Evolutionary conservation across 106 monocot genomes (phyloP), one percentile per base, ranked within the genome.

Genomic region (Alisma plantagoaquatica): DNA sequence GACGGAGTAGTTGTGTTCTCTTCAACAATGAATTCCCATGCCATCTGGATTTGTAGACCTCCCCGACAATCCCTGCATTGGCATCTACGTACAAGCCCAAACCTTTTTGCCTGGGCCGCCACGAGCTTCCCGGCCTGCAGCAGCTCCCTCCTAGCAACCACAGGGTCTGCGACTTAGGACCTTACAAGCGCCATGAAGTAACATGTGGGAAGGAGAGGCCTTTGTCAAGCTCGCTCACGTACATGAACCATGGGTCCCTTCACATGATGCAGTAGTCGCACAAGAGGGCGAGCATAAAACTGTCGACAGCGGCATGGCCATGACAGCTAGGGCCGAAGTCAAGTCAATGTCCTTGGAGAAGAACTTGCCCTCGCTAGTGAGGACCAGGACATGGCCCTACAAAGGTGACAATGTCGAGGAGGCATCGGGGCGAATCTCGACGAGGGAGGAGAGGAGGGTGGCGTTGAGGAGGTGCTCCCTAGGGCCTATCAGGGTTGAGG

Each of bases 301-400:
- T 81, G 43, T 74, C 81, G 43, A 75, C 77, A 29, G 81, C 74
- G 28, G 75, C 74, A 59, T 75, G 81, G 58, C 81, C 77, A 65
- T 60, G 35, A 75, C 65, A 9, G 65, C 57, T 2, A 31, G 23
- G 49, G 69, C 81, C 81, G 69, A 87, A 16, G 60, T 47, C 45
- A 87, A 75, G 59, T 87, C 87, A 64, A 87, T 66, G 10, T 81
- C 87, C 55, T 87, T 87, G 69, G 77, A 72, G 81, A 87, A 87
- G 78, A 77, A 87, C 11, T 51, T 51, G 49, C 81, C 81, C 53
- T 73, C 62, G 38, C 58, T 72, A 41, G 65, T 29, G 21, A 70
- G 72, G 70, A 81, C 80, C 30, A 81, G 74, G 28, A 75, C 81
- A 53, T 25, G 29, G 29, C 68, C 65, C 23, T 57, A 9, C n/a